Conservation (phyloP, 2,329 filamentous ascomycete genomes). For the Venturia carpophila region DNA sequence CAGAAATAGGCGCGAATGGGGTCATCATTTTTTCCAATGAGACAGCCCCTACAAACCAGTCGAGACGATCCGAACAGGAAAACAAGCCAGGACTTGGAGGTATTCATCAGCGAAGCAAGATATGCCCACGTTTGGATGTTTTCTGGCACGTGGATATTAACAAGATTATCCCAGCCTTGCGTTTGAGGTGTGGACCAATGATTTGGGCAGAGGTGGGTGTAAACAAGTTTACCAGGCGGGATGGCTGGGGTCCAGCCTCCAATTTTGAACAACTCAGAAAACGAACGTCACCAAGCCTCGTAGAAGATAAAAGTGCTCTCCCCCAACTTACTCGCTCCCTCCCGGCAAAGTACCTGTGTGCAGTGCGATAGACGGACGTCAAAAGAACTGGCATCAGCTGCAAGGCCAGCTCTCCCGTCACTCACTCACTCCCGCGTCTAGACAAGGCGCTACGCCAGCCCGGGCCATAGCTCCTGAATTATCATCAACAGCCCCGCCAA, state of each 20-base stretch:
- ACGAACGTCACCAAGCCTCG: not conserved
- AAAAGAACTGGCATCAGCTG: not conserved
- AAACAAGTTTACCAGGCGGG: not conserved
- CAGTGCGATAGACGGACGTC: not conserved
- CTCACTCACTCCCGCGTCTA: not conserved
- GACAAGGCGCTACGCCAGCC: not conserved
- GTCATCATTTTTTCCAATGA: too few relatives aligned
- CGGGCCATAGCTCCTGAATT: not conserved
- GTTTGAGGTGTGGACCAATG: not conserved
- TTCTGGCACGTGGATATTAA: not conserved
- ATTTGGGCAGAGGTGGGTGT: not conserved
- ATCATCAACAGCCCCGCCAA: not conserved
- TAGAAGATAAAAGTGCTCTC: not conserved
- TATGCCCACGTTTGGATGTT: not conserved
- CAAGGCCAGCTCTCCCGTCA: not conserved
- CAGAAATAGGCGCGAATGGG: too few relatives aligned
- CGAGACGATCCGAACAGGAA: too few relatives aligned
- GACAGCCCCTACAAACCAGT: too few relatives aligned
- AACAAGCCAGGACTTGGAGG: too few relatives aligned
- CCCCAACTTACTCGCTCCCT: not conserved
- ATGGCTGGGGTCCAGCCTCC: not conserved
- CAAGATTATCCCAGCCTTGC: conserved; percentile 7
- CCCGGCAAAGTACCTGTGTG: too few relatives aligned
- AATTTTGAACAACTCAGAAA: conserved; percentile 3
- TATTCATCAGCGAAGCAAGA: not conserved